A percentile compares a stretch with the other conserved stretches of the same genome.
These are phyloP conservation scores for Magnaporthiopsis rhizophila DNA, from an alignment of 2,329 filamentous ascomycete genomes.

Conservation along the genomic window DNA sequence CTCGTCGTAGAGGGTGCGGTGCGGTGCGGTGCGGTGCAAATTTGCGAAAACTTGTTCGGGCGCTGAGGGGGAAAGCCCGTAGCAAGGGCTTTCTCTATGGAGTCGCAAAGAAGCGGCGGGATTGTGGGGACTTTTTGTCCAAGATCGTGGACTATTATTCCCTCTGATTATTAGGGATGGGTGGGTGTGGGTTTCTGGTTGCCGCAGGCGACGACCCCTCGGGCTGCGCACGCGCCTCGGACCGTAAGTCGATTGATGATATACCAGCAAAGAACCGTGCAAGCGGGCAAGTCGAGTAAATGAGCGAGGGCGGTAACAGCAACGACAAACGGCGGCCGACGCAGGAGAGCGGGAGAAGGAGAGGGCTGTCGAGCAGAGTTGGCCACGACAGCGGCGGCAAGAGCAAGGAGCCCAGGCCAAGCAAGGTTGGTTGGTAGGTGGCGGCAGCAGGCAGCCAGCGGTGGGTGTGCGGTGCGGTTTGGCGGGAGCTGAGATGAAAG, in stretches of 20 bases:
- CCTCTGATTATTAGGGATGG: slow-evolving; percentile 2
- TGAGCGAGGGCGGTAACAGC: not conserved
- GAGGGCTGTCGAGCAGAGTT: not conserved
- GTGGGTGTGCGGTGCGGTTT: not conserved
- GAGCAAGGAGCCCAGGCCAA: not conserved
- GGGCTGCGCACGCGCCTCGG: not conserved
- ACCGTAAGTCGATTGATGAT: not conserved
- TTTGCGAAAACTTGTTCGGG: not conserved
- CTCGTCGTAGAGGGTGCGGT: not conserved
- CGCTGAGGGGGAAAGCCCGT: not conserved
- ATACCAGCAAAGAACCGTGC: not conserved
- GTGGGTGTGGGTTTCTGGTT: slow-evolving; percentile 1
- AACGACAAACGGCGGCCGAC: not conserved
- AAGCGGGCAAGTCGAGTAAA: slow-evolving; percentile 1
- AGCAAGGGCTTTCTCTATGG: not conserved
- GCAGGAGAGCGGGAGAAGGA: not conserved
- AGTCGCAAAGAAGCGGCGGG: not conserved
- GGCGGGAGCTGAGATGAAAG: not conserved
- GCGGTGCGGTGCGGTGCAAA: not conserved
- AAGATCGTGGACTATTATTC: not conserved
- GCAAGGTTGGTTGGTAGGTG: not conserved
- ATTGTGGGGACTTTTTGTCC: not conserved
- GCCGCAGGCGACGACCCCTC: not conserved
- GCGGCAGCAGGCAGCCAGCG: slow-evolving; percentile 1
- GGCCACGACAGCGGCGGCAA: slow-evolving; percentile 5